phyloP scores from a whole-genome alignment of 148 eudicot species.

The Silene latifolia region DNA sequence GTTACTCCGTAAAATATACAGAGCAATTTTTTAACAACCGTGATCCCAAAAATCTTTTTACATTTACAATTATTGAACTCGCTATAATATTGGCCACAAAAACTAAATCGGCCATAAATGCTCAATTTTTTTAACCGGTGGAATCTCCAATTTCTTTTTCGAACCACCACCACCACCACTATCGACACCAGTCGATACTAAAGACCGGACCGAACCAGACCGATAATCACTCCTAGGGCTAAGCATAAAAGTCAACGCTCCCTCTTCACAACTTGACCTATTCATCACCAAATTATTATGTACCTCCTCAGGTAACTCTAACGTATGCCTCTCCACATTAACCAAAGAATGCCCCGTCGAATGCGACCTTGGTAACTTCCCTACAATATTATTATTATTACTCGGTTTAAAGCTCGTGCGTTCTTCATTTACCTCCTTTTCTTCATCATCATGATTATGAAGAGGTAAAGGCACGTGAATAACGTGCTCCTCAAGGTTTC shows the following conservation, averaged over 20 bases:
- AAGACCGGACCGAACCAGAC: not conserved
- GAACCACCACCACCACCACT: constrained; percentile 2
- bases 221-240: constrained; percentile 19
- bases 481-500: constrained; percentile 19
- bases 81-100: not conserved
- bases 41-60: not conserved
- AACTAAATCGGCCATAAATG: constrained; percentile 23
- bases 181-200: not conserved
- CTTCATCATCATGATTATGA: not conserved
- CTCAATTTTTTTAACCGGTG: constrained; percentile 14
- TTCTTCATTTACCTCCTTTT: constrained; percentile 8
- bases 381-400: not conserved
- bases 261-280: constrained; percentile 18
- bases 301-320: constrained; percentile 54
- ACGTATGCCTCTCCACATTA: constrained; percentile 44
- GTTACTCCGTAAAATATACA: too few species aligned
- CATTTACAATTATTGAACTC: not conserved
- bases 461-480: constrained; percentile 6
- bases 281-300: constrained; percentile 27
- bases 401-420: not conserved
- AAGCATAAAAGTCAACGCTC: constrained; percentile 11
- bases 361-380: constrained; percentile 39
- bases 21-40: not conserved
- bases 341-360: constrained; percentile 26
- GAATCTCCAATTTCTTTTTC: not conserved